Conservation (phyloP, 2,329 filamentous ascomycete genomes). For the Paraconiothyrium sp. region DNA sequence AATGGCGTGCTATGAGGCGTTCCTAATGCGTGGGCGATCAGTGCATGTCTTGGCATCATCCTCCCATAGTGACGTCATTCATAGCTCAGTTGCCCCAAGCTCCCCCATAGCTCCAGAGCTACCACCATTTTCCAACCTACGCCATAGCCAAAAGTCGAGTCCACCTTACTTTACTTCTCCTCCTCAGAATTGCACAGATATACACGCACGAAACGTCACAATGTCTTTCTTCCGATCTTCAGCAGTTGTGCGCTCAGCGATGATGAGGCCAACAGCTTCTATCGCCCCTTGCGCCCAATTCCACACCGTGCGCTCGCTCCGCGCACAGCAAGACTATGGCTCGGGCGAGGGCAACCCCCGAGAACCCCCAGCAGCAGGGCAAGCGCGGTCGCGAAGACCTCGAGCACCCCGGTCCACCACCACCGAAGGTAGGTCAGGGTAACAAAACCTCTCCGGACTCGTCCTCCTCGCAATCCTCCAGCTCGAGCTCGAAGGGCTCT, state of each 20-base stretch:
- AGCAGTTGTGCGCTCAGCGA: slow-evolving; percentile 40
- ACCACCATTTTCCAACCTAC: slow-evolving; percentile 3
- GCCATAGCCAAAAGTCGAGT: slow-evolving; percentile 7
- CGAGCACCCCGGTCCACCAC: slow-evolving; percentile 57
- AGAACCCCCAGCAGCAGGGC: slow-evolving; percentile 56
- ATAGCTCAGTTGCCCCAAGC: slow-evolving; percentile 10
- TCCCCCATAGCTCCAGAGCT: slow-evolving; percentile 15
- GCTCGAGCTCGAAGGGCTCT: not conserved
- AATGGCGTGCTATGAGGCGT: not conserved
- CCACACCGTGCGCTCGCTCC: slow-evolving; percentile 32
- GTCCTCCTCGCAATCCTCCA: slow-evolving; percentile 9
- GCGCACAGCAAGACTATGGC: slow-evolving; percentile 54
- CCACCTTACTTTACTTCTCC: slow-evolving; percentile 15
- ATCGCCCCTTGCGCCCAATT: slow-evolving; percentile 38
- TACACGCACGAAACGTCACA: slow-evolving; percentile 10
- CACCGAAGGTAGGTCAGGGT: slow-evolving; percentile 53
- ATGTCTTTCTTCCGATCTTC: slow-evolving; percentile 46
- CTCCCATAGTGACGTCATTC: slow-evolving; percentile 14
- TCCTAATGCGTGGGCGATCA: slow-evolving; percentile 2
- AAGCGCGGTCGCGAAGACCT: slow-evolving; percentile 49
- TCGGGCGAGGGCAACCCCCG: slow-evolving; percentile 53
- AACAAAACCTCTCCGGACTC: slow-evolving; percentile 32
- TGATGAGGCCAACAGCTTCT: slow-evolving; percentile 31
- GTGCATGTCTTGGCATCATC: slow-evolving; percentile 7
- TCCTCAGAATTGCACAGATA: slow-evolving; percentile 9